A percentile compares a stretch with the other conserved stretches of the same genome.
These are phyloP conservation scores for Blastobotrys capitulatus DNA, from an alignment of 1,139 yeast species.

Conservation along the genomic window DNA sequence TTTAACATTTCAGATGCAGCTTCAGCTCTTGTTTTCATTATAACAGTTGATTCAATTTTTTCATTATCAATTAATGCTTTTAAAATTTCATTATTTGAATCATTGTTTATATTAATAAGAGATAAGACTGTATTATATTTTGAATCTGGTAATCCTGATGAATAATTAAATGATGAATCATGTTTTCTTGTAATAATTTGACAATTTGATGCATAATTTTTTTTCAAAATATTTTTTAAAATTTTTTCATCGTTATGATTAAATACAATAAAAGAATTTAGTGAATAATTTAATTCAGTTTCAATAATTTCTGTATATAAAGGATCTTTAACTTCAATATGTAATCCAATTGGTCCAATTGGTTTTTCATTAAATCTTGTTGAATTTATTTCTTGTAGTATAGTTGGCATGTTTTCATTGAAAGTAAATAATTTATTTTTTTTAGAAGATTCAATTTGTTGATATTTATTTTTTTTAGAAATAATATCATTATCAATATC, in stretches of 20 bases:
- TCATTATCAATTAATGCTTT: constrained; percentile 65
- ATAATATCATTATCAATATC: neutral
- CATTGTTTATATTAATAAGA: constrained; percentile 50
- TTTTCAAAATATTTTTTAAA: constrained; percentile 43
- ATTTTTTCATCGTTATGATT: constrained; percentile 54
- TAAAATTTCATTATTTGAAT: constrained; percentile 47
- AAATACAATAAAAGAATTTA: constrained; percentile 64
- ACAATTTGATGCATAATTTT: constrained; percentile 27
- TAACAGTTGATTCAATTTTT: constrained; percentile 52
- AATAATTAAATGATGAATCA: constrained; percentile 49
- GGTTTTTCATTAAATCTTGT: constrained; percentile 46
- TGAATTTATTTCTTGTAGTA: neutral
- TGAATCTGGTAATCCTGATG: constrained; percentile 34
- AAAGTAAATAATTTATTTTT: neutral
- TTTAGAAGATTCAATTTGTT: constrained; percentile 2
- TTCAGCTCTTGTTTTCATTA: constrained; percentile 46
- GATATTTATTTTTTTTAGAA: constrained; percentile 7
- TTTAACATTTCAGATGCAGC: constrained; percentile 40
- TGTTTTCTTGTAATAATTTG: constrained; percentile 43
- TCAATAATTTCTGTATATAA: constrained; percentile 64
- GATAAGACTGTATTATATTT: constrained; percentile 51
- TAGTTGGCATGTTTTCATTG: neutral
- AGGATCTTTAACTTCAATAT: constrained; percentile 52
- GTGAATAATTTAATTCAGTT: constrained; percentile 40
- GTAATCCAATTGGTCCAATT: constrained; percentile 79